Evolutionary conservation across 2,329 filamentous ascomycete genomes (phyloP).

Genomic region (Penicillium sclerotigenum): DNA sequence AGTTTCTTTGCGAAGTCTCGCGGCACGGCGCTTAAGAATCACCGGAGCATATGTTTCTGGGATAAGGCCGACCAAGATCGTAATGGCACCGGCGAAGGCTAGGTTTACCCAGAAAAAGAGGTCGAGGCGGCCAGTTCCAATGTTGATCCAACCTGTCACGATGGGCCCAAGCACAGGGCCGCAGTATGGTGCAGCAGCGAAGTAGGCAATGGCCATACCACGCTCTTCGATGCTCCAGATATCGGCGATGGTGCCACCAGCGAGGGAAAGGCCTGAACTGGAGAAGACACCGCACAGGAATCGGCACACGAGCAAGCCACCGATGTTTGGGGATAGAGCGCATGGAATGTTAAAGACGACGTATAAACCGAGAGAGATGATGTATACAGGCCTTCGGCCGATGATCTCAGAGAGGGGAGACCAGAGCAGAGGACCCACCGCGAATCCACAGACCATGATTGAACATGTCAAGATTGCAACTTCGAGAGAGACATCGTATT

Average conservation of each 20-base stretch:
- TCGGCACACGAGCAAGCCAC: slow-evolving; percentile 27
- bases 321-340: slow-evolving; percentile 33
- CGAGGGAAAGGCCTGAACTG: slow-evolving; percentile 29
- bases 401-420: slow-evolving; percentile 33
- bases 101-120: slow-evolving; percentile 37
- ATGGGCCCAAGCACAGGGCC: slow-evolving; percentile 72
- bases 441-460: slow-evolving; percentile 74
- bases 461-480: slow-evolving; percentile 68
- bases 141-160: slow-evolving; percentile 67
- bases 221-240: slow-evolving; percentile 75
- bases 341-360: slow-evolving; percentile 38
- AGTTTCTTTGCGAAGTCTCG: slow-evolving; percentile 32
- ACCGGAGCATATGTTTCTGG: slow-evolving; percentile 38
- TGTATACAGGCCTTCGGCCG: slow-evolving; percentile 33
- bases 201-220: slow-evolving; percentile 77
- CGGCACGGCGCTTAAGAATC: slow-evolving; percentile 35
- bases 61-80: slow-evolving; percentile 24
- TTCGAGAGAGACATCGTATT: slow-evolving; percentile 68
- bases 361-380: slow-evolving; percentile 33
- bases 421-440: slow-evolving; percentile 48
- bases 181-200: slow-evolving; percentile 73
- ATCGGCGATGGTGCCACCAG: slow-evolving; percentile 48
- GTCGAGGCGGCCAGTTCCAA: slow-evolving; percentile 29
- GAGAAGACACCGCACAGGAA: slow-evolving; percentile 34
- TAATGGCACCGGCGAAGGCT: slow-evolving; percentile 28